A percentile compares a stretch with the other conserved stretches of the same genome.
Evolutionary conservation across 202 grass and related monocot genomes (phyloP).

Genomic region (Elaeis oleifera): DNA sequence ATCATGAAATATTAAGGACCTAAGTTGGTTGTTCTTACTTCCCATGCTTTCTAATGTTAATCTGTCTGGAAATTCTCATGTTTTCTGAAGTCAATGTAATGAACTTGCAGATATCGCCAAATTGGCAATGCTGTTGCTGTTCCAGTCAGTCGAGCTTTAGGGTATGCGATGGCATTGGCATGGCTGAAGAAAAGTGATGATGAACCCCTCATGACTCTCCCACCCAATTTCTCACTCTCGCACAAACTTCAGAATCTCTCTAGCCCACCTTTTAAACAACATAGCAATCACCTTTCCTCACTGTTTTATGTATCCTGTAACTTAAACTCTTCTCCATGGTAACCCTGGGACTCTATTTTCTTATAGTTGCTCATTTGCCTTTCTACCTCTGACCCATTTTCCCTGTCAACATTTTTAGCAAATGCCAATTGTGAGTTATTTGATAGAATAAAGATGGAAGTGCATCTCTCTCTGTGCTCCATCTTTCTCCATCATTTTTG

Average conservation of each 20-base stretch:
- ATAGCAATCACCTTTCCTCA: slow-evolving; percentile 1
- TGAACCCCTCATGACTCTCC: slow-evolving; percentile 51
- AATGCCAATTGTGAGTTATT: too few species aligned
- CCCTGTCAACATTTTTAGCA: too few species aligned
- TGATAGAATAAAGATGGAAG: too few species aligned
- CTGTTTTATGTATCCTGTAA: neutral
- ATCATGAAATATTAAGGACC: too few species aligned
- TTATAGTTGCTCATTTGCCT: too few species aligned
- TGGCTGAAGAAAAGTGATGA: slow-evolving; percentile 48
- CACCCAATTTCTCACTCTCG: slow-evolving; percentile 69
- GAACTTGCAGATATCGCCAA: slow-evolving; percentile 64
- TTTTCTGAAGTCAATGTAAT: neutral
- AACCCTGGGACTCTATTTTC: too few species aligned
- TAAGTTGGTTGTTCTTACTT: neutral
- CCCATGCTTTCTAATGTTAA: neutral
- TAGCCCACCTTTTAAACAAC: neutral
- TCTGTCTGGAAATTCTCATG: neutral
- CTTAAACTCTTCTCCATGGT: neutral
- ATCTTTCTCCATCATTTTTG: too few species aligned
- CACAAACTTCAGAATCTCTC: slow-evolving; percentile 16
- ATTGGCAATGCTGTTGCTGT: slow-evolving; percentile 92
- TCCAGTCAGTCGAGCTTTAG: slow-evolving; percentile 65
- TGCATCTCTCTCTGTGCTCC: too few species aligned
- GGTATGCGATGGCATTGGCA: slow-evolving; percentile 57
- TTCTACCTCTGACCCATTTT: too few species aligned